phyloP scores from a whole-genome alignment of 768 basidiomycete species.

The Mycena belliarum region DNA sequence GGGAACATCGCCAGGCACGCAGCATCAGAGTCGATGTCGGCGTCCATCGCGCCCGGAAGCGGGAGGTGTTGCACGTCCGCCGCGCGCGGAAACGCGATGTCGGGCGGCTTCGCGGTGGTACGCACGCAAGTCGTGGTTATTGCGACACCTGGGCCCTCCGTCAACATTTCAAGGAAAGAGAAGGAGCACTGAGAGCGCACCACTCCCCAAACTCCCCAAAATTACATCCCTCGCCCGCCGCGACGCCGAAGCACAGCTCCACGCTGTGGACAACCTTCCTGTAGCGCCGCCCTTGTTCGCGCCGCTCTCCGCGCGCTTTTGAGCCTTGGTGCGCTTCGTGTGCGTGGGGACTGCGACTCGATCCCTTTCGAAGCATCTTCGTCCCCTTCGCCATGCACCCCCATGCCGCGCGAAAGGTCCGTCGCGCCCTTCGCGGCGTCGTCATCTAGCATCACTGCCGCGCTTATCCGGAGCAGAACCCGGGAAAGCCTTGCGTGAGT shows the following conservation, averaged over 20 bases:
- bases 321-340: slow-evolving; percentile 54
- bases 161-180: not conserved
- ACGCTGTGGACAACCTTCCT: slow-evolving; percentile 76
- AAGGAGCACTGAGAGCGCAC: slow-evolving; percentile 37
- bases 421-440: slow-evolving; percentile 66
- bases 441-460: too few relatives aligned
- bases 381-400: slow-evolving; percentile 20
- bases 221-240: slow-evolving; percentile 69
- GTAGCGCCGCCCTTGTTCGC: slow-evolving; percentile 83
- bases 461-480: too few relatives aligned
- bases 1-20: slow-evolving; percentile 50
- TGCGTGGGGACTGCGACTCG: slow-evolving; percentile 32
- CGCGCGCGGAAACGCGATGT: slow-evolving; percentile 60
- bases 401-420: slow-evolving; percentile 32
- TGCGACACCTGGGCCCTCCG: slow-evolving; percentile 49
- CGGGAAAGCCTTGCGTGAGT: too few relatives aligned
- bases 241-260: slow-evolving; percentile 81
- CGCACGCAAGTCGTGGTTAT: slow-evolving; percentile 49
- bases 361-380: slow-evolving; percentile 22
- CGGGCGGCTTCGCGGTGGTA: slow-evolving; percentile 77
- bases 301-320: slow-evolving; percentile 74
- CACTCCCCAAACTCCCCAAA: slow-evolving; percentile 67
- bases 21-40: slow-evolving; percentile 11
- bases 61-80: slow-evolving; percentile 44
- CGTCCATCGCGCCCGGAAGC: slow-evolving; percentile 37